Evolutionary conservation across 306 rosid species (phyloP), one percentile per base, ranked within the genome.

Genomic region (Vigna reflexopilosa): DNA sequence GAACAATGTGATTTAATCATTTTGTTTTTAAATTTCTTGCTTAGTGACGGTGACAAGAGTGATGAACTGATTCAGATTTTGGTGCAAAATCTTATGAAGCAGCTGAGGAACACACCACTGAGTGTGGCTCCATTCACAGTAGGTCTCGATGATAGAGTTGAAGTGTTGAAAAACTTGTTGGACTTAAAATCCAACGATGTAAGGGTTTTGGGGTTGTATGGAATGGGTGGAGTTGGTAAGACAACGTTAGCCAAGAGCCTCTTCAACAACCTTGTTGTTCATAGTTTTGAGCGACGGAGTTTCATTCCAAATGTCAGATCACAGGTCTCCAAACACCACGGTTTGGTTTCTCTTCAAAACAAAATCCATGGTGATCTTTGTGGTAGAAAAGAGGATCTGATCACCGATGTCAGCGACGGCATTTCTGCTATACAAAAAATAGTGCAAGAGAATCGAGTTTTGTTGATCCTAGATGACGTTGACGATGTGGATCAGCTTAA

Each of bases 221-320:
- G 92, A 5, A 77, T 67, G 70, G 92, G 87, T 6, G 94, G 94
- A 5, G 72, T 85, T 45, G 94, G 92, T 26, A 90, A 90, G 56
- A 86, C 94, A 55, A 90, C 92, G 2, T 82, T 90, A 11, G 92
- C 90, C 67, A 86, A 79, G 79, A 79, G 83, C 77, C 83, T 90
- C 24, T 85, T 44, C 67, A 90, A 88, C 65, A 83, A 14, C 34
- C 82, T 86, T 20, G 78, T 79, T 32, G 76, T 24, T 61, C 22
- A 58, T 30, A 19, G 48, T 75, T 90, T 88, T 67, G 50, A 67
- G 38, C 36, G 12, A 57, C 83, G 77, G 20, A 56, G 81, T 49
- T 90, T 90, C 83, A 76, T 90, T 67, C 44, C 85, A 59, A 80
- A 80, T 76, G 84, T 88, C 2, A 77, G 84, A 79, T 59, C 66